Evolutionary conservation across 352 stramenopile species (phyloP), one percentile per base, ranked within the genome.

Genomic region (Pythium folliculosum): DNA sequence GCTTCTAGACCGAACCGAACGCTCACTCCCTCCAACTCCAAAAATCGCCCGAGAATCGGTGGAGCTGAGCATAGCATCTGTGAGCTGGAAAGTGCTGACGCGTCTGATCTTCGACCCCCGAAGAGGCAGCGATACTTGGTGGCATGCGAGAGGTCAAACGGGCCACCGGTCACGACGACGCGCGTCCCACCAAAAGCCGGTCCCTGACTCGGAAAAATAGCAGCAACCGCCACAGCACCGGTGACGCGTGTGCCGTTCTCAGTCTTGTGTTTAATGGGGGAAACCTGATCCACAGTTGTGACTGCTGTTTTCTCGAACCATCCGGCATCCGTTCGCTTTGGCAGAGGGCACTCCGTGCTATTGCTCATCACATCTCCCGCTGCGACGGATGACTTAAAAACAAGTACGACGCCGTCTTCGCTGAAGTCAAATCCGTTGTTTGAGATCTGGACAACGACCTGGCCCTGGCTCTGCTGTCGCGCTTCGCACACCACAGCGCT

Each of bases 391-490:
- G 35, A 13, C 38, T 35, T 37, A n/a, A 60, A 70, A 14, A 16
- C 13, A 30, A 66, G 57, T 5, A 57, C 14, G 12, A 55, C 48
- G 6, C 23, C 64, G 6, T 51, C 30, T 12, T 65, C 56, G 22
- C 35, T 62, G 30, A 58, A 60, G 21, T 71, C 57, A 14, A 71
- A 5, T 4, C 64, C 64, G 25, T 71, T 56, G 25, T 55, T 71
- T 21, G 57, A 35, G n/a, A 71, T 25, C 16, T 61, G 56, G 5
- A 71, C 64, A 9, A 25, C 10, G 38, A 67, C 57, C 22, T 14
- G 37, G 6, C 58, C 45, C 23, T 43, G 27, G 1, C 22, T 12
- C 25, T 67, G 58, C n/a, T 51, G 43, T 27, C 17, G 10, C 13
- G 27, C 53, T n/a, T 52, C 51, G 53, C 65, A 72, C 13, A 67